phyloP scores from a whole-genome alignment of 495 filamentous ascomycete species.

The Oidiodendron maius region DNA sequence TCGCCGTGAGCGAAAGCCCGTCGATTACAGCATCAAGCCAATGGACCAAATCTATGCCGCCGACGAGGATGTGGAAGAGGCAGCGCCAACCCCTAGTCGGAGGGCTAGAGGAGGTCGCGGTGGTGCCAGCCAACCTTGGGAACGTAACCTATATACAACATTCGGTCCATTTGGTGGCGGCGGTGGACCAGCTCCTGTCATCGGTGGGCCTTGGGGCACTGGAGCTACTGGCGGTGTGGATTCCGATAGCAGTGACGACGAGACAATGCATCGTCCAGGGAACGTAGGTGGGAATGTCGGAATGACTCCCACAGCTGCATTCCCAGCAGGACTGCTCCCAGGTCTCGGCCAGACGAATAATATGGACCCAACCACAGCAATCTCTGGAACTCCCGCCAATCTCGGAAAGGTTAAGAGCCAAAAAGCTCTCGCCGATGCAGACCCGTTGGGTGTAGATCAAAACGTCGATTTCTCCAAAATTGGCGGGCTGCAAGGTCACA shows the following conservation, averaged over 20 bases:
- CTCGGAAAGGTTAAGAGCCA: conserved; percentile 83
- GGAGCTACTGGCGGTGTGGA: conserved; percentile 75
- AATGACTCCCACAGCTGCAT: conserved; percentile 69
- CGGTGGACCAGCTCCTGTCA: conserved; percentile 61
- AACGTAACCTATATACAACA: conserved; percentile 75
- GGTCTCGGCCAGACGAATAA: conserved; percentile 54
- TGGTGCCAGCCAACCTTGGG: conserved; percentile 49
- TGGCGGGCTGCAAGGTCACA: conserved; percentile 84
- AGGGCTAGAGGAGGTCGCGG: conserved; percentile 50
- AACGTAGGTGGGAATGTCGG: conserved; percentile 57
- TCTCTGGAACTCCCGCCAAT: conserved; percentile 73
- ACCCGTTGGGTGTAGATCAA: conserved; percentile 87
- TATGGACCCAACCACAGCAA: conserved; percentile 46
- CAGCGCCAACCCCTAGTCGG: conserved; percentile 59
- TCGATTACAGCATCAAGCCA: conserved; percentile 71
- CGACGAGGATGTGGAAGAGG: conserved; percentile 63
- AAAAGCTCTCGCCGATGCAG: conserved; percentile 77
- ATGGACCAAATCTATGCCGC: conserved; percentile 62
- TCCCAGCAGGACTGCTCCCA: conserved; percentile 48
- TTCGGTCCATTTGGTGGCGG: conserved; percentile 89
- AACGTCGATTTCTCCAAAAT: conserved; percentile 89
- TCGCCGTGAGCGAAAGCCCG: conserved; percentile 49
- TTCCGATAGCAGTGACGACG: conserved; percentile 96
- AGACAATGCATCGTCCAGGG: conserved; percentile 52
- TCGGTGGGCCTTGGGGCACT: conserved; percentile 71